A percentile compares a stretch with the other conserved stretches of the same genome.
Conservation (phyloP, 2,329 filamentous ascomycete genomes). For the Aspergillus sp. region DNA sequence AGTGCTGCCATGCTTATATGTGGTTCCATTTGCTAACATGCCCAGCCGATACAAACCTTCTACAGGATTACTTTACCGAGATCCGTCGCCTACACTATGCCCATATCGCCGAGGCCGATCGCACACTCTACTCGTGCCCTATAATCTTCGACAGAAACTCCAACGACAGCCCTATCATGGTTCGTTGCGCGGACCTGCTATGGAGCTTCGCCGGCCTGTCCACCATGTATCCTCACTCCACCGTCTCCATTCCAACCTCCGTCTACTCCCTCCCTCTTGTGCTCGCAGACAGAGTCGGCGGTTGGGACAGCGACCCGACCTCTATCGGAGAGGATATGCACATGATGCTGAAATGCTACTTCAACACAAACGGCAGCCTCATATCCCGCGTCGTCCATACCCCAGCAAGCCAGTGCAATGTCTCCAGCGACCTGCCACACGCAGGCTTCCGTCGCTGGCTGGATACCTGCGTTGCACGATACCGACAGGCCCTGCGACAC, state of each 20-base stretch:
- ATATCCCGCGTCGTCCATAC: constrained; percentile 64
- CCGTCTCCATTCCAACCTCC: constrained; percentile 68
- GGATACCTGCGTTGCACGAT: constrained; percentile 63
- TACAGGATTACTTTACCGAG: constrained; percentile 65
- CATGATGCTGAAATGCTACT: constrained; percentile 79
- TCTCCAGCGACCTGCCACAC: not conserved
- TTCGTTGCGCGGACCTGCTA: constrained; percentile 70
- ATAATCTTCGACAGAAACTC: constrained; percentile 75
- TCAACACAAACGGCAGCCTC: constrained; percentile 68
- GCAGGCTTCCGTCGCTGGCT: constrained; percentile 42
- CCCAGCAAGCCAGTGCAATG: constrained; percentile 55
- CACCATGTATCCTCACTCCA: constrained; percentile 63
- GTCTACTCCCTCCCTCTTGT: constrained; percentile 70
- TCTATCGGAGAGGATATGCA: constrained; percentile 75
- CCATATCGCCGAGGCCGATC: constrained; percentile 39
- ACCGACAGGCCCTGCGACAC: constrained; percentile 70
- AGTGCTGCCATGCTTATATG: constrained; percentile 22
- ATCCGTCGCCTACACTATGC: constrained; percentile 64
- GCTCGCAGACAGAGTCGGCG: constrained; percentile 66
- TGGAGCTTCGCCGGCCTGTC: constrained; percentile 72
- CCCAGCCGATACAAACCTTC: constrained; percentile 59
- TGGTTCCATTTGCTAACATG: not conserved
- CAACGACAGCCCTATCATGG: constrained; percentile 64
- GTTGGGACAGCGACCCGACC: constrained; percentile 70
- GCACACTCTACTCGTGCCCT: constrained; percentile 67